Conservation (phyloP, 306 rosid genomes). For the Cicer arietinum region DNA sequence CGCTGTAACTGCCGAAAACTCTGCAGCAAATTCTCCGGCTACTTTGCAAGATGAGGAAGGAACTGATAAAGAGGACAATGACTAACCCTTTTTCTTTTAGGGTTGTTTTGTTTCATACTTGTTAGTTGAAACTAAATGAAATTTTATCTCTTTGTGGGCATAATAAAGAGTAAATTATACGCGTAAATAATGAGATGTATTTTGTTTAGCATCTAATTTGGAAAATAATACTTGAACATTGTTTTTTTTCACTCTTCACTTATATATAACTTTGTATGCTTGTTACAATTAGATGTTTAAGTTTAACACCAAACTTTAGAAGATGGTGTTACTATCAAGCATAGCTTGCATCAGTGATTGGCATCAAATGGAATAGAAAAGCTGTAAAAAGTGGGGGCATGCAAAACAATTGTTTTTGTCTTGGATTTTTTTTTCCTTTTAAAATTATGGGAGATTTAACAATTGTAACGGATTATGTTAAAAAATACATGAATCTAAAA, state of each 20-base stretch:
- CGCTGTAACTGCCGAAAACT: slow-evolving; percentile 81
- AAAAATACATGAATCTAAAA: background rate
- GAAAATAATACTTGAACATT: slow-evolving; percentile 24
- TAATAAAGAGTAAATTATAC: slow-evolving; percentile 37
- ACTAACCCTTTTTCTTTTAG: slow-evolving; percentile 38
- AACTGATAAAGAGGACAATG: slow-evolving; percentile 47
- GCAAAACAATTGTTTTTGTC: too few relatives aligned
- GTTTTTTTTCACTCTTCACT: slow-evolving; percentile 25
- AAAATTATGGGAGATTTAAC: slow-evolving; percentile 4
- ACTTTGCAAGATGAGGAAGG: slow-evolving; percentile 53
- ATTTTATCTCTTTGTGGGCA: slow-evolving; percentile 25
- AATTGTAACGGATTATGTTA: background rate
- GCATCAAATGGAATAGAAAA: too few relatives aligned
- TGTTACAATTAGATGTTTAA: background rate
- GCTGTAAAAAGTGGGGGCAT: too few relatives aligned
- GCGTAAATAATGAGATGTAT: background rate
- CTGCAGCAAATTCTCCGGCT: slow-evolving; percentile 69
- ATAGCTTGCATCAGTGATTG: background rate
- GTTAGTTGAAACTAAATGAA: slow-evolving; percentile 46
- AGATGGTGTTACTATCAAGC: slow-evolving; percentile 1
- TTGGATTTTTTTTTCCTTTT: background rate
- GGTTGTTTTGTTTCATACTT: slow-evolving; percentile 29
- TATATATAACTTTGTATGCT: slow-evolving; percentile 12
- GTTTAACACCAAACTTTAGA: background rate
- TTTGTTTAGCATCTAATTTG: slow-evolving; percentile 39